Evolutionary conservation across 306 rosid species (phyloP), one percentile per base, ranked within the genome.

Genomic region (Quercus robur): DNA sequence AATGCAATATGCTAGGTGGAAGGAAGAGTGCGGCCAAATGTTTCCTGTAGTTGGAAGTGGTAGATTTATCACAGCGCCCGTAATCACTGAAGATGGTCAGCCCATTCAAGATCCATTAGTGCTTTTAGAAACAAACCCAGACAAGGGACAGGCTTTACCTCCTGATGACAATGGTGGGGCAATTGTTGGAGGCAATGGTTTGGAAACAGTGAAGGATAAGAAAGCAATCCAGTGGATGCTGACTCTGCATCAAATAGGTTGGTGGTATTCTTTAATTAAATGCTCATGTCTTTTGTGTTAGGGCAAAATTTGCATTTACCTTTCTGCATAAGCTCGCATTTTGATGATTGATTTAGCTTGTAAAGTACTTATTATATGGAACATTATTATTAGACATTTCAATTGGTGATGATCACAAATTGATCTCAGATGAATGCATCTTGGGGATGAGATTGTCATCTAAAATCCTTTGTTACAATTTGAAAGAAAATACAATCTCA

Each of bases 211-310:
- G 81, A 86, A 71, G 56, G 97, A 93, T 84, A 88, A 89, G 84
- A 91, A 84, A 86, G 80, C 88, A 82, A 83, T 91, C 80, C 97
- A 96, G 82, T 96, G 99, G 99, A 74, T 96, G 97, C 93, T 88
- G 83, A 96, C 97, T 78, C 90, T 96, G 57, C 99, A 96, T 91
- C 99, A 96, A 84, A 96, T 93, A 84, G 99, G 99, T 96, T 62
- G 64, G 97, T 87, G 62, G 69, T 46, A 56, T 51, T 41, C 73
- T 80, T 78, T 14, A 15, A 46, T 12, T 52, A 18, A 62, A 18
- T 59, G 14, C 75, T 19, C 49, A 31, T 46, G 33, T 31, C 64
- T 18, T 66, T 66, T 66, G 23, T 66, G 25, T 66, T 3, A 17
- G 71, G 71, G 51, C 2, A 17, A 66, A 66, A 33, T 4, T 66